These are phyloP conservation scores for Solanum medicagineum DNA, from an alignment of 257 asterid species.

Conservation along the genomic window DNA sequence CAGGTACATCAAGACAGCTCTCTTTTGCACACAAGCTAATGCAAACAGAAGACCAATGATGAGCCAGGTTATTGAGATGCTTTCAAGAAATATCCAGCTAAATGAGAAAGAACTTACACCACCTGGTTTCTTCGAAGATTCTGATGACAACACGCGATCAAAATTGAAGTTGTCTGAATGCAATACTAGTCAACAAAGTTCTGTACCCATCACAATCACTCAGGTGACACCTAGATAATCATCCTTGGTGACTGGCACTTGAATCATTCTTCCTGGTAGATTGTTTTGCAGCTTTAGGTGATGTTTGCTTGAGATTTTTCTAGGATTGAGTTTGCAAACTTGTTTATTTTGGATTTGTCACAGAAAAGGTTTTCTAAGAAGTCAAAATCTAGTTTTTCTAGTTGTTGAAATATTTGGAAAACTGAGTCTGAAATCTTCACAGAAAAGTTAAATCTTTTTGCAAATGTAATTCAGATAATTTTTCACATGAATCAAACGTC, in stretches of 20 bases:
- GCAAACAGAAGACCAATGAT: slow-evolving; percentile 79
- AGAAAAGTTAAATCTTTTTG: not conserved
- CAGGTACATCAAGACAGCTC: slow-evolving; percentile 72
- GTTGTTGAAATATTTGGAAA: not conserved
- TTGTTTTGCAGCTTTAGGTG: not conserved
- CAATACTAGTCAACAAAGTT: slow-evolving; percentile 49
- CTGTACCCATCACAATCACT: slow-evolving; percentile 40
- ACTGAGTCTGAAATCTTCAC: not conserved
- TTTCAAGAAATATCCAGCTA: slow-evolving; percentile 50
- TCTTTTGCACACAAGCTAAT: slow-evolving; percentile 78
- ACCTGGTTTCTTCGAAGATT: slow-evolving; percentile 61
- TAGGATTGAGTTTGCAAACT: not conserved
- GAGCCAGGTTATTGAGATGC: slow-evolving; percentile 84
- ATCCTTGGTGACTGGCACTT: not conserved
- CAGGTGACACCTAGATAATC: slow-evolving; percentile 58
- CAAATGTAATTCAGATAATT: not conserved
- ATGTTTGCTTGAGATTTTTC: not conserved
- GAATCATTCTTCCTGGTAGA: not conserved
- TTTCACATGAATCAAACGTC: not conserved
- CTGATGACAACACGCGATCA: slow-evolving; percentile 17
- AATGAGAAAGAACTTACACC: slow-evolving; percentile 69
- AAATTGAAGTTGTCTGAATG: slow-evolving; percentile 41
- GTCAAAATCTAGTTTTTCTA: not conserved
- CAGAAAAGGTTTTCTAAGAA: not conserved
- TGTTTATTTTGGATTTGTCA: not conserved